Base-by-base conservation (phyloP, 768 basidiomycete genomes). In the Austroboletus eburneus region DNA sequence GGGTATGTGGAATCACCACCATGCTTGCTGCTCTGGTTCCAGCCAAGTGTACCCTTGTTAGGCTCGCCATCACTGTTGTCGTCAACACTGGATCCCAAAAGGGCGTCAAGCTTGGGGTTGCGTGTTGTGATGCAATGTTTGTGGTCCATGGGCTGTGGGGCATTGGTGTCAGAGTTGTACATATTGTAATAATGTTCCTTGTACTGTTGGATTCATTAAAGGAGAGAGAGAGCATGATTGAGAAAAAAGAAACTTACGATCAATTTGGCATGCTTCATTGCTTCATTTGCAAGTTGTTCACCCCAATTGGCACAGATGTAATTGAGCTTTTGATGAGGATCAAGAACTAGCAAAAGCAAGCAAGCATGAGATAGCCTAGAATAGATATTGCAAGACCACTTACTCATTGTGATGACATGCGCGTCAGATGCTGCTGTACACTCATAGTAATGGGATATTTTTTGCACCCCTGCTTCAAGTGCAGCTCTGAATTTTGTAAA, bases 391-490 rank as follows among this genome's bases (percentile, higher is more conserved):
- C n/a, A 25, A 30, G 30, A 9, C 7, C 29, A 49, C 41, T 50
- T 34, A 52, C 51, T 42, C 41, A 52, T 52, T 36, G 47, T n/a
- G 0, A 51, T 49, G 8, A 52, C 41, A 38, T 50, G 21, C 0
- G 21, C 17, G 2, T 52, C 36, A 0, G 49, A 45, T 1, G 4
- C 14, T 1, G 9, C 30, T 2, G 21, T 45, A 7, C 9, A 1
- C 30, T 38, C n/a, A 39, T 51, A 51, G 27, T 51, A 53, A 1
- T 23, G 9, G 5, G 24, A 21, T 7, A 53, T 23, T 17, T 53
- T 50, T 14, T 24, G 6, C 0, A 52, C 21, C 2, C 40, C 37
- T 2, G 37, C 51, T 40, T 46, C 33, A 25, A 53, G 51, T 0
- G 14, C 25, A 6, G 25, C 3, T 16, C 9, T 21, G 23, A 53